A percentile compares a stretch with the other conserved stretches of the same genome.
These are phyloP conservation scores for Capsicum rhomboideum DNA, from an alignment of 257 asterid species.

Conservation along the genomic window DNA sequence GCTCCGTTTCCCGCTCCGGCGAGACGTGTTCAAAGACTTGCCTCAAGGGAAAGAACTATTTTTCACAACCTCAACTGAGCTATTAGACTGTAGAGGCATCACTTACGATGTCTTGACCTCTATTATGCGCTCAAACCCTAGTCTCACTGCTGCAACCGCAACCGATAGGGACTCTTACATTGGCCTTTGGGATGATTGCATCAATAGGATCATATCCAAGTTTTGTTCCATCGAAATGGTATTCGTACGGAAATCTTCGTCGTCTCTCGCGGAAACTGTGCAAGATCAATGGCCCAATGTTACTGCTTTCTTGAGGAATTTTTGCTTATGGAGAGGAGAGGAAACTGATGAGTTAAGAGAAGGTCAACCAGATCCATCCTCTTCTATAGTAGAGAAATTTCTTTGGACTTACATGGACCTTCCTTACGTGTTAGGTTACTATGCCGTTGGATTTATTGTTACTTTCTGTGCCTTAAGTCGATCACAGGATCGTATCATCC, in stretches of 20 bases:
- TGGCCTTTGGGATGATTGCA: constrained; percentile 43
- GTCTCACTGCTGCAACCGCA: constrained; percentile 12
- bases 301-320: constrained; percentile 22
- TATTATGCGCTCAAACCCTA: constrained; percentile 27
- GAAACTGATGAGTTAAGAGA: constrained; percentile 34
- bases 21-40: constrained; percentile 32
- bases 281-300: constrained; percentile 42
- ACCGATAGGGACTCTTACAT: constrained; percentile 26
- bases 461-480: constrained; percentile 39
- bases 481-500: constrained; percentile 25
- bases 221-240: constrained; percentile 33
- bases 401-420: constrained; percentile 33
- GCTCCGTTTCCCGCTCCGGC: constrained; percentile 32
- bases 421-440: constrained; percentile 37
- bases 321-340: constrained; percentile 48
- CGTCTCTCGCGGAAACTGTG: constrained; percentile 9
- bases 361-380: constrained; percentile 31
- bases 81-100: constrained; percentile 25
- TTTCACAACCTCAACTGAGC: constrained; percentile 23
- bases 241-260: constrained; percentile 21
- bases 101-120: constrained; percentile 22
- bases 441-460: constrained; percentile 31
- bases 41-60: constrained; percentile 42
- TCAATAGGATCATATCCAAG: constrained; percentile 27
- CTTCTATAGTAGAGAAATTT: constrained; percentile 29